A percentile compares a stretch with the other conserved stretches of the same genome.
Conservation (phyloP, 768 basidiomycete species). For the Psilocybe azurescens region DNA sequence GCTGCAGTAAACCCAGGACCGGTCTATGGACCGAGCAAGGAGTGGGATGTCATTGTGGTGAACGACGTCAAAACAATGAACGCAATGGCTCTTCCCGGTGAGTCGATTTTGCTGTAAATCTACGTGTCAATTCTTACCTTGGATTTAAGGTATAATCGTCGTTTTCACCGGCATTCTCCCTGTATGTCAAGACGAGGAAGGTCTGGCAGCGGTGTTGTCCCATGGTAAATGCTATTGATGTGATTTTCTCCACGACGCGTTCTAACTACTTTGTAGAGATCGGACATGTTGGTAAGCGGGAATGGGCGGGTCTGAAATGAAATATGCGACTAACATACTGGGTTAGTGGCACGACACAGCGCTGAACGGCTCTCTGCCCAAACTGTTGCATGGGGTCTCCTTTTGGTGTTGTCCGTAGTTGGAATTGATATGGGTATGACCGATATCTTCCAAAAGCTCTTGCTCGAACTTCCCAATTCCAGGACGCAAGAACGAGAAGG, state of each 20-base stretch:
- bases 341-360: slow-evolving; percentile 43
- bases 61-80: slow-evolving; percentile 74
- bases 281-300: slow-evolving; percentile 67
- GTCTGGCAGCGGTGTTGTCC: slow-evolving; percentile 82
- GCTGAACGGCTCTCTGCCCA: slow-evolving; percentile 62
- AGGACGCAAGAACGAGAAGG: slow-evolving; percentile 87
- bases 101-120: neutral
- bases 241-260: neutral
- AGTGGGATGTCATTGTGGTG: slow-evolving; percentile 81
- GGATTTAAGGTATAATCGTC: slow-evolving; percentile 65
- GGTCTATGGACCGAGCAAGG: slow-evolving; percentile 39
- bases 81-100: slow-evolving; percentile 79
- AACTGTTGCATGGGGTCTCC: slow-evolving; percentile 44
- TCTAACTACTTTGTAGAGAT: slow-evolving; percentile 57
- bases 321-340: neutral
- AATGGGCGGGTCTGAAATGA: neutral
- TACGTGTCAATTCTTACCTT: neutral
- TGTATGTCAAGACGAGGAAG: slow-evolving; percentile 76
- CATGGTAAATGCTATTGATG: slow-evolving; percentile 61
- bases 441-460: slow-evolving; percentile 47
- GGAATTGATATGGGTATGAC: slow-evolving; percentile 65
- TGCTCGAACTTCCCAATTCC: slow-evolving; percentile 83
- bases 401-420: slow-evolving; percentile 48
- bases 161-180: slow-evolving; percentile 92
- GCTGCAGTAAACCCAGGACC: slow-evolving; percentile 22